These are phyloP conservation scores for Daldinia bambusicola DNA, from an alignment of 495 filamentous ascomycete species.

Conservation along the genomic window DNA sequence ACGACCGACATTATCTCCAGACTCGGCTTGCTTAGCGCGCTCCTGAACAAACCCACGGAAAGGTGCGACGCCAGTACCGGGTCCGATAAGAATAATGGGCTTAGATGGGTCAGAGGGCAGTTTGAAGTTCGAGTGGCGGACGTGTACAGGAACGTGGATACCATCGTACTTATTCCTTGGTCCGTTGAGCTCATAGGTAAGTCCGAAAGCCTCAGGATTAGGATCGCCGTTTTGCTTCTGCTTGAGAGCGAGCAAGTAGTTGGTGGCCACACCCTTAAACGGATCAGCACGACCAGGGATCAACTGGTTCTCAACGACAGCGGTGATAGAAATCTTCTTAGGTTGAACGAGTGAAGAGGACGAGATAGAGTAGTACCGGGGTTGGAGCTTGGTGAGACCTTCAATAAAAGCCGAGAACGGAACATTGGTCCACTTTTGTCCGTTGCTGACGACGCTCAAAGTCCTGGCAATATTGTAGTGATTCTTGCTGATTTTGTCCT, in stretches of 20 bases:
- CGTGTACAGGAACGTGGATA: slow-evolving; percentile 93
- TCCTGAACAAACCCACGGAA: slow-evolving; percentile 97
- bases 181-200: slow-evolving; percentile 88
- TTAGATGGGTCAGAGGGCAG: slow-evolving; percentile 93
- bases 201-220: slow-evolving; percentile 83
- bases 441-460: slow-evolving; percentile 75
- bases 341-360: slow-evolving; percentile 95
- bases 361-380: slow-evolving; percentile 99
- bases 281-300: slow-evolving; percentile 82
- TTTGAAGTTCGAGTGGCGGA: slow-evolving; percentile 99
- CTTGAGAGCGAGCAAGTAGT: slow-evolving; percentile 95
- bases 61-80: slow-evolving; percentile 95
- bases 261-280: slow-evolving; percentile 94
- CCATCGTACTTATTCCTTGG: slow-evolving; percentile 98
- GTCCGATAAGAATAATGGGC: slow-evolving; percentile 95
- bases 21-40: slow-evolving; percentile 79
- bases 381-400: slow-evolving; percentile 92
- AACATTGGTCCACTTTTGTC: slow-evolving; percentile 79
- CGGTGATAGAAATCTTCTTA: slow-evolving; percentile 92
- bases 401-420: slow-evolving; percentile 97
- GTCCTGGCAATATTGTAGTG: slow-evolving; percentile 92
- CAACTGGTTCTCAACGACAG: slow-evolving; percentile 85
- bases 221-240: slow-evolving; percentile 95
- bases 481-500: slow-evolving; percentile 81
- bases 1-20: slow-evolving; percentile 86